A percentile compares a stretch with the other conserved stretches of the same genome.
Evolutionary conservation across 2,329 filamentous ascomycete genomes (phyloP).

Genomic region (Trichoderma hamatum): DNA sequence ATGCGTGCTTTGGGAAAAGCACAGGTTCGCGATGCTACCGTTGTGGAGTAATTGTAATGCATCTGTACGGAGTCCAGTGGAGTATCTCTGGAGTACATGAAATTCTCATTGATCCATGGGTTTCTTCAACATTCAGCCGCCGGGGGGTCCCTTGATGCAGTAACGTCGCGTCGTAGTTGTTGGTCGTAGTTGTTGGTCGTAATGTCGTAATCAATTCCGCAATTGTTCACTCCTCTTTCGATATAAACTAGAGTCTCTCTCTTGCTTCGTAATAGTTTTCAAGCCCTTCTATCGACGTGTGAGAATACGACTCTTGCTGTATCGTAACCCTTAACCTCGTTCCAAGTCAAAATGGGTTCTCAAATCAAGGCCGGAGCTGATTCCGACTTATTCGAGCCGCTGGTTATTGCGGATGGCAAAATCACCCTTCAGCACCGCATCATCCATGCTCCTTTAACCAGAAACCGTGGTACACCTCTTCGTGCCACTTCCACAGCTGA

Average conservation of each 20-base stretch:
- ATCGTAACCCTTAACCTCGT: not conserved
- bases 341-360: slow-evolving; percentile 26
- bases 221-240: not conserved
- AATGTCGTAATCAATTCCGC: not conserved
- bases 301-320: no score
- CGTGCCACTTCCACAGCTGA: slow-evolving; percentile 47
- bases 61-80: slow-evolving; percentile 1
- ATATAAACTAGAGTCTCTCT: not conserved
- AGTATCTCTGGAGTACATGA: not conserved
- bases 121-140: not conserved
- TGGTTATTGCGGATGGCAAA: slow-evolving; percentile 46
- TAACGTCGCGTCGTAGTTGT: no score
- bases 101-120: slow-evolving; percentile 3
- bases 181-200: not conserved
- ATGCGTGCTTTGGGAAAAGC: slow-evolving; percentile 3
- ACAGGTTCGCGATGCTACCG: not conserved
- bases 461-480: slow-evolving; percentile 53
- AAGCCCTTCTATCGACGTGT: not conserved
- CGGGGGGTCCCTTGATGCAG: not conserved
- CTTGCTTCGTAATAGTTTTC: not conserved
- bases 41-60: slow-evolving; percentile 4
- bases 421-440: slow-evolving; percentile 55
- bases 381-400: slow-evolving; percentile 39
- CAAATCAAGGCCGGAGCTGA: slow-evolving; percentile 6
- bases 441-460: slow-evolving; percentile 55